Base-by-base conservation (phyloP, 495 filamentous ascomycete genomes). In the Barbatosphaeria neglecta region DNA sequence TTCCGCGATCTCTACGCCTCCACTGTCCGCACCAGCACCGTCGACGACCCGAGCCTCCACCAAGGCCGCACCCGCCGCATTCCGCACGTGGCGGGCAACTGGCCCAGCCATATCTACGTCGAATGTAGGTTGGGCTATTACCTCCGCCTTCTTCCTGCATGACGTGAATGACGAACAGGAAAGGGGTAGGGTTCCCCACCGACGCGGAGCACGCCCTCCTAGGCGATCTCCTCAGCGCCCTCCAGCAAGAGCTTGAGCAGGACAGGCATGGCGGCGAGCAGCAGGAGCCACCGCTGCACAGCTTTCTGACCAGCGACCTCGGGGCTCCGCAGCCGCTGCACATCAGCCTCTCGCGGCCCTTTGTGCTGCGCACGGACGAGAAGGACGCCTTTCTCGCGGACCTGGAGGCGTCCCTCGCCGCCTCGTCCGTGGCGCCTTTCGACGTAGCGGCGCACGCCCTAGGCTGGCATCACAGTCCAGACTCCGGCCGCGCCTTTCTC, bases 1-100 rank as follows among this genome's bases (percentile, higher is more conserved):
- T 97, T 98, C 64, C 83, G 89, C 63, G 84, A 95, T 60, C 74
- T 95, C 48, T 96, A 97, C 68, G 83, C 88, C n/a, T 82, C 81
- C 4, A 76, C 78, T 37, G 77, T 81, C 43, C 77, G 89, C 33
- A 66, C 82, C 44, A 85, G 84, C 60, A 82, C 80, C 22, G 66
- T 66, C 48, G 92, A 98, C 64, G 83, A 94, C 52, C 90, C 92
- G 0, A 67, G 68, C 45, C 71, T 98, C 24, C 92, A 98, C 63
- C 82, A 81, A 23, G 92, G 92, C 23, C 78, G 89, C 37, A 84
- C 81, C 57, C 74, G 92, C 20, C 76, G 77, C 37, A 84, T 78
- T 37, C 90, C 92, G 2, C 92, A 98, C 63, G 67, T 90, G 11
- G 77, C 84, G 43, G 92, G 92, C 19, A 85, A 86, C 65, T 98